phyloP scores from a whole-genome alignment of 2,329 filamentous ascomycete genomes.

The Geoglossum cookeanum region DNA sequence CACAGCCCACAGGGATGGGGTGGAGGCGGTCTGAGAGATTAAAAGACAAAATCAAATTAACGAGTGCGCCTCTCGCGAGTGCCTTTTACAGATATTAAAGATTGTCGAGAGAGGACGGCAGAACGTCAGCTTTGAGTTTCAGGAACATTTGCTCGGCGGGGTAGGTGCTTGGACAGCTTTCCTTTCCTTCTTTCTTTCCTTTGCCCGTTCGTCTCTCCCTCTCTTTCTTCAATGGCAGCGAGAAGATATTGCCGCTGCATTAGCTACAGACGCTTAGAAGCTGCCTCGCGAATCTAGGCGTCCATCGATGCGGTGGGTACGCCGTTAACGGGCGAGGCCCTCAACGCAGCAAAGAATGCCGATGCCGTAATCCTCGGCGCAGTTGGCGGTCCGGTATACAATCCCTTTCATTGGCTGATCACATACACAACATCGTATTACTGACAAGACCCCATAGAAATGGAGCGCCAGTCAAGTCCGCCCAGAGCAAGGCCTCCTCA shows the following conservation, averaged over 20 bases:
- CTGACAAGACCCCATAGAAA: constrained; percentile 31
- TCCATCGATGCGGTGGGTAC: constrained; percentile 70
- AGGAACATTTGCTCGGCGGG: constrained; percentile 78
- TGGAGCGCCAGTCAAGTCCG: constrained; percentile 81
- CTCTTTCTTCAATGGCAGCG: neutral
- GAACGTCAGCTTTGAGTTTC: constrained; percentile 66
- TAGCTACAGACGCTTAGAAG: neutral
- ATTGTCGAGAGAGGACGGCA: constrained; percentile 54
- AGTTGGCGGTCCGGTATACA: constrained; percentile 64
- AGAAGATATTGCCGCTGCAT: constrained; percentile 3
- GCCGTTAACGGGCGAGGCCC: constrained; percentile 65
- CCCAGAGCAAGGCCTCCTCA: constrained; percentile 81
- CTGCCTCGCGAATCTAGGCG: constrained; percentile 32
- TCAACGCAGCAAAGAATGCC: constrained; percentile 63
- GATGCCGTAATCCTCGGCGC: constrained; percentile 84
- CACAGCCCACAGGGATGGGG: neutral
- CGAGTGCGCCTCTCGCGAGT: neutral
- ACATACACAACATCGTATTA: constrained; percentile 1
- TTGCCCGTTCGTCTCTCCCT: constrained; percentile 20
- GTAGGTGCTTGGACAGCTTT: constrained; percentile 76
- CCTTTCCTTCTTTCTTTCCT: constrained; percentile 24
- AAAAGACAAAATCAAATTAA: neutral
- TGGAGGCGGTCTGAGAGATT: too few species aligned
- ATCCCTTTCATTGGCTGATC: neutral
- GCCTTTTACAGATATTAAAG: constrained; percentile 47